phyloP scores from a whole-genome alignment of 2,329 filamentous ascomycete genomes.

The Aspergillus sp. region DNA sequence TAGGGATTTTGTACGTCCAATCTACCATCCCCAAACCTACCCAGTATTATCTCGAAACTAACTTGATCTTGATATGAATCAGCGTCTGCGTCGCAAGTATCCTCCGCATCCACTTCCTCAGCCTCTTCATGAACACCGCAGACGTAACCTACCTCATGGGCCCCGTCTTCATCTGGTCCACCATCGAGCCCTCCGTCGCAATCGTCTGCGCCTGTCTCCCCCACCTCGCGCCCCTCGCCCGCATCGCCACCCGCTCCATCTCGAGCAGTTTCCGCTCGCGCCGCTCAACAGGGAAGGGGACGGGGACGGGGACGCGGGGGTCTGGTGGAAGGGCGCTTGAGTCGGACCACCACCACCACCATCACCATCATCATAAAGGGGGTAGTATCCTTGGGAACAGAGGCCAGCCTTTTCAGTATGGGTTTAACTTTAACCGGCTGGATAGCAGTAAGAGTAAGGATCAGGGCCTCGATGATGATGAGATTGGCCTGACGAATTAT shows the following conservation, averaged over 20 bases:
- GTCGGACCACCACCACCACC: no score
- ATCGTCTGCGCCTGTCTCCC: conserved; percentile 17
- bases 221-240: conserved; percentile 15
- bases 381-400: background rate
- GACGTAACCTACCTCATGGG: conserved; percentile 15
- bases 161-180: conserved; percentile 15
- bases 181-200: conserved; percentile 12
- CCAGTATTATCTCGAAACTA: no score
- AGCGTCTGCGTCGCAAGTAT: conserved; percentile 14
- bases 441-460: background rate
- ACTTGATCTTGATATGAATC: background rate
- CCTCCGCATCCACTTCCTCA: conserved; percentile 10
- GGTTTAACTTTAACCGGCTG: background rate
- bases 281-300: no score
- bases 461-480: background rate
- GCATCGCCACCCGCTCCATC: background rate
- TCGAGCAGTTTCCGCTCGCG: background rate
- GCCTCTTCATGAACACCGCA: background rate
- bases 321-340: no score
- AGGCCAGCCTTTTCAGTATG: background rate
- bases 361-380: background rate
- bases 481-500: conserved; percentile 5
- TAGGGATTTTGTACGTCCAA: conserved; percentile 18
- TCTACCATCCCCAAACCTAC: no score
- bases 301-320: no score